Conservation (phyloP, 2,329 filamentous ascomycete species). For the Orbilia brochopaga region DNA sequence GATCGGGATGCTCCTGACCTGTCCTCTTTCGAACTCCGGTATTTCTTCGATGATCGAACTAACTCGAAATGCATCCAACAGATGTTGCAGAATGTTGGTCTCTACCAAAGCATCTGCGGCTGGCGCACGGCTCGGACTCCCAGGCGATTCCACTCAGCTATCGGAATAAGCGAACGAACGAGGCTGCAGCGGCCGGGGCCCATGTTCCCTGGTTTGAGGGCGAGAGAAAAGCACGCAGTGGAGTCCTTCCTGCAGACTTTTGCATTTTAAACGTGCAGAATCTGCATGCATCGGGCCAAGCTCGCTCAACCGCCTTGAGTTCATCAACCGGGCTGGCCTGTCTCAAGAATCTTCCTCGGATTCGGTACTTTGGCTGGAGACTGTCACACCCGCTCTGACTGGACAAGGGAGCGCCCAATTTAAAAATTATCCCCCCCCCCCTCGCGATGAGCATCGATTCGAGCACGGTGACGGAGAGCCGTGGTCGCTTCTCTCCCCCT, state of each 20-base stretch:
- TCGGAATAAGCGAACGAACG: slow-evolving; percentile 47
- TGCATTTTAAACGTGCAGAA: slow-evolving; percentile 15
- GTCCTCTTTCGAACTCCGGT: background rate
- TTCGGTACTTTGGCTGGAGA: slow-evolving; percentile 24
- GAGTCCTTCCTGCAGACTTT: slow-evolving; percentile 16
- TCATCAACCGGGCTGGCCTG: background rate
- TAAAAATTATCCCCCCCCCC: slow-evolving; percentile 30
- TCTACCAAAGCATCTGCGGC: slow-evolving; percentile 36
- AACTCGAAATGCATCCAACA: slow-evolving; percentile 22
- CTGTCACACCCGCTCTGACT: slow-evolving; percentile 26
- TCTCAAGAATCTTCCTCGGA: slow-evolving; percentile 30
- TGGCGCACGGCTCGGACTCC: slow-evolving; percentile 47
- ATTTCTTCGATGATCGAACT: slow-evolving; percentile 8
- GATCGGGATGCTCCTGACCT: background rate
- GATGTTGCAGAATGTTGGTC: slow-evolving; percentile 40
- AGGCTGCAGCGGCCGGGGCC: slow-evolving; percentile 32
- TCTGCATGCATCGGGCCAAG: slow-evolving; percentile 41
- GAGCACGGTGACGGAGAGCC: slow-evolving; percentile 8
- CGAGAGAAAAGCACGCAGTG: slow-evolving; percentile 45
- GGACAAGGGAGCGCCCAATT: slow-evolving; percentile 20
- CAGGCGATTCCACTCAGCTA: slow-evolving; percentile 49
- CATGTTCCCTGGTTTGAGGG: slow-evolving; percentile 9
- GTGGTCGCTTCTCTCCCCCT: background rate
- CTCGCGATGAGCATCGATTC: slow-evolving; percentile 34
- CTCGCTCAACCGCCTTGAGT: background rate